Evolutionary conservation across 2,329 filamentous ascomycete genomes (phyloP), one percentile per base, ranked within the genome.

Genomic region (Diplodia seriata): DNA sequence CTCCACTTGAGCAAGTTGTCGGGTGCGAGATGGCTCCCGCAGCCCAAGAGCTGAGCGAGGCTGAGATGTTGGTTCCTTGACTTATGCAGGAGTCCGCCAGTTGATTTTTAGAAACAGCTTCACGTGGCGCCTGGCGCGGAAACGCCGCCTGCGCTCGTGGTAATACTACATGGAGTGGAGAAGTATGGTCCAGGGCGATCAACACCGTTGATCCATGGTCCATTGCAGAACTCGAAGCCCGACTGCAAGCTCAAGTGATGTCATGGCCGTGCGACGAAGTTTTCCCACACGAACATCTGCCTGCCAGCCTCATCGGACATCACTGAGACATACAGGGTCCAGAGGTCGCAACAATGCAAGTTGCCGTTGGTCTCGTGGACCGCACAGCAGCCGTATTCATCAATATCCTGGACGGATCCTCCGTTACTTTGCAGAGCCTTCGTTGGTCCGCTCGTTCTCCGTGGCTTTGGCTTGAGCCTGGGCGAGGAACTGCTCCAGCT

Each of bases 381-480:
- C 5, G 12, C 59, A 51, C 47, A 26, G n/a, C 59, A 36, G 11
- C 11, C 11, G 8, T 11, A 51, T 47, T 26, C 23, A n/a, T 20
- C n/a, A 36, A 12, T 3, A 12, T 29, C 33, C 29, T 26, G 36
- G 57, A 31, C 43, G 14, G 18, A 20, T 38, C 8, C 18, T 36
- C 18, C 29, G 59, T 63, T 63, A 63, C 59, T 43, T 63, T 33
- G 33, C 61, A 5, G 47, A 26, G 49, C 49, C 49, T 40, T 20
- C 29, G 43, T 71, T 70, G 73, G 66, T 70, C 68, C 62, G 70
- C 57, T 64, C 62, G 31, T 53, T 51, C 9, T 68, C 62, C 14
- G 40, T 53, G 23, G 50, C 26, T 23, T 65, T 68, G 55, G 47
- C 66, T 23, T 66, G 40, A 4, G 33, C 55, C 18, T 66, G 40